A percentile compares a stretch with the other conserved stretches of the same genome.
Conservation (phyloP, 2,329 filamentous ascomycete genomes). For the Stemphylium lycopersici region DNA sequence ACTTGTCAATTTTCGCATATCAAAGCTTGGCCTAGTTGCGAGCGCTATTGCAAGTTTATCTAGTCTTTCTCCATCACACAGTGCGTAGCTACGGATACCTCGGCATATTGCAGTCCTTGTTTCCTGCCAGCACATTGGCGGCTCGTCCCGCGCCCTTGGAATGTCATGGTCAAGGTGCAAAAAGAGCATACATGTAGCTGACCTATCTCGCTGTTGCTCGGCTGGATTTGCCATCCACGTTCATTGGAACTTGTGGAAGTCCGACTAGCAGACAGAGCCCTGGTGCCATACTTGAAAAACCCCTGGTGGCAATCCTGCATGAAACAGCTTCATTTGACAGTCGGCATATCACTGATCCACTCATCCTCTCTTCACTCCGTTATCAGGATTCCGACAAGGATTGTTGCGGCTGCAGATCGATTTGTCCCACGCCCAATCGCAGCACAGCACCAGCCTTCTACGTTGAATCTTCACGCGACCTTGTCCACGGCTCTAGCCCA, state of each 20-base stretch:
- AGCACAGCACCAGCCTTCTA: constrained; percentile 16
- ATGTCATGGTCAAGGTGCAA: constrained; percentile 13
- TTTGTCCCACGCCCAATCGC: constrained; percentile 23
- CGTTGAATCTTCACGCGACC: constrained; percentile 19
- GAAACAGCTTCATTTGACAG: constrained; percentile 19
- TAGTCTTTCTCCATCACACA: background rate
- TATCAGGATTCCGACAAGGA: constrained; percentile 23
- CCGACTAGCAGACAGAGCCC: constrained; percentile 7
- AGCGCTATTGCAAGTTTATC: background rate
- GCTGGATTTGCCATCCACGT: constrained; percentile 6
- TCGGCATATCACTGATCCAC: constrained; percentile 16
- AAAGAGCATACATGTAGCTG: constrained; percentile 1
- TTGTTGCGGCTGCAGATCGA: constrained; percentile 25
- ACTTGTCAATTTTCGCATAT: background rate
- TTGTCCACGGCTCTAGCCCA: constrained; percentile 40
- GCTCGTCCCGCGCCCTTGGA: constrained; percentile 32
- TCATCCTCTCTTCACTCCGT: constrained; percentile 13
- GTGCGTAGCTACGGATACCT: constrained; percentile 2
- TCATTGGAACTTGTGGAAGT: constrained; percentile 22
- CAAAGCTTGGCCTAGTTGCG: background rate
- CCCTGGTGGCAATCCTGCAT: constrained; percentile 10
- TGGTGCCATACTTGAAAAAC: constrained; percentile 2
- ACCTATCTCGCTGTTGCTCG: background rate
- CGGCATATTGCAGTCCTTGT: background rate
- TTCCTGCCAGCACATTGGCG: constrained; percentile 13